Conservation (phyloP, 306 rosid genomes). For the Myrica gale region DNA sequence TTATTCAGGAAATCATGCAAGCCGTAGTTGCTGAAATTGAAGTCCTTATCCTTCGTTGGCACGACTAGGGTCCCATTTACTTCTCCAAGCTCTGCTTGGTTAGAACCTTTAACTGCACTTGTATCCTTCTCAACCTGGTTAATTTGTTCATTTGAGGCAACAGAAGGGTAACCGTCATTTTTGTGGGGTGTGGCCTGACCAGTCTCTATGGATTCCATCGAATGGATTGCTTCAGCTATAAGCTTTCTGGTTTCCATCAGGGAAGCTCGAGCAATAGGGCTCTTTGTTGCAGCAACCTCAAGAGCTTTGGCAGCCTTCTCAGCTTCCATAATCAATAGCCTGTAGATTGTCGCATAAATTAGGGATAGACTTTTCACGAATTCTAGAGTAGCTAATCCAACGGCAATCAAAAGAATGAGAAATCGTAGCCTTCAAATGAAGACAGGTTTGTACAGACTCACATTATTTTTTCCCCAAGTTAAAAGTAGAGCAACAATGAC, state of each 20-base stretch:
- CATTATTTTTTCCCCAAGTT: not conserved
- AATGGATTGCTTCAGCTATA: constrained; percentile 86
- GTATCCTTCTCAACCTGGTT: constrained; percentile 26
- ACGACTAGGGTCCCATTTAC: constrained; percentile 53
- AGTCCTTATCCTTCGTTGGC: constrained; percentile 32
- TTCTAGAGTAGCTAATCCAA: not conserved
- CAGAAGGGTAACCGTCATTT: constrained; percentile 34
- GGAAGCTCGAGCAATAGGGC: constrained; percentile 78
- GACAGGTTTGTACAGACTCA: not conserved
- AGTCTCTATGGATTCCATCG: constrained; percentile 62
- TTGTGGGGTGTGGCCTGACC: constrained; percentile 30
- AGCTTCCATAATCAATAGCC: constrained; percentile 90
- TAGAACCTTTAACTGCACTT: constrained; percentile 21
- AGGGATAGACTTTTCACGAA: not conserved
- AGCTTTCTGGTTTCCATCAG: constrained; percentile 79
- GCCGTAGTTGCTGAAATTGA: constrained; percentile 42
- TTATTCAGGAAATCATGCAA: constrained; percentile 43
- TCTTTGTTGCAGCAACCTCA: constrained; percentile 76
- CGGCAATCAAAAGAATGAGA: constrained; percentile 18
- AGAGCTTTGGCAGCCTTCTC: constrained; percentile 91
- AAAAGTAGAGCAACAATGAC: not conserved
- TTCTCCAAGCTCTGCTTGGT: constrained; percentile 34
- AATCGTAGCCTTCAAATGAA: not conserved
- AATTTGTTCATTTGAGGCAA: constrained; percentile 31
- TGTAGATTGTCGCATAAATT: constrained; percentile 37